Evolutionary conservation across 1,139 yeast species (phyloP).

Genomic region (Saccharomyces uvarum): DNA sequence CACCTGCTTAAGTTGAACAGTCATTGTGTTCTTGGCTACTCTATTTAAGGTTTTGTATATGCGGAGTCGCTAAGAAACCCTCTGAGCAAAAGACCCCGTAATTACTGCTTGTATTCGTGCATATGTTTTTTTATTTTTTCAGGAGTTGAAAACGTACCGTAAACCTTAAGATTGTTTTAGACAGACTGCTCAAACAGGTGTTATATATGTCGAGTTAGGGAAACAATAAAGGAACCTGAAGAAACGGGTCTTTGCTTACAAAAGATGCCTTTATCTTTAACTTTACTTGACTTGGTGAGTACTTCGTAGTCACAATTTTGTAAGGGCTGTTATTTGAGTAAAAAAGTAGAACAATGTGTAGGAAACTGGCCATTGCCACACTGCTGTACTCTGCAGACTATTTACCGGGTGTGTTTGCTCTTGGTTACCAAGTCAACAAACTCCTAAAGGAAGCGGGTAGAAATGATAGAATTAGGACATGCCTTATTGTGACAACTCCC

Average conservation of each 20-base stretch:
- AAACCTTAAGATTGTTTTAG: background rate
- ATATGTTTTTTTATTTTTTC: background rate
- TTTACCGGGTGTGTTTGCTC: conserved; percentile 67
- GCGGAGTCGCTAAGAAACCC: background rate
- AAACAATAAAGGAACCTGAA: background rate
- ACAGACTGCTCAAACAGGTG: background rate
- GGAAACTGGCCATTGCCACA: conserved; percentile 49
- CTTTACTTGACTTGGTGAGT: background rate
- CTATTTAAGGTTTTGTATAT: background rate
- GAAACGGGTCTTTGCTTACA: background rate
- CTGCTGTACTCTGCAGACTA: conserved; percentile 59
- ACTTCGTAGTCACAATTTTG: background rate
- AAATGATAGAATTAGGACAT: conserved; percentile 8
- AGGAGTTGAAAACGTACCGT: background rate
- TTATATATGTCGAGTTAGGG: background rate
- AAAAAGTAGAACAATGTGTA: background rate
- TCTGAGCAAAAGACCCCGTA: background rate
- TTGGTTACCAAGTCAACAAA: conserved; percentile 37
- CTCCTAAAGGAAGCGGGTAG: conserved; percentile 9
- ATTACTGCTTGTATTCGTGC: background rate
- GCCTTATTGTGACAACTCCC: conserved; percentile 19
- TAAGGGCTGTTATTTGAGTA: background rate
- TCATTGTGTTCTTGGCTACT: background rate
- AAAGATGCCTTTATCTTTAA: background rate
- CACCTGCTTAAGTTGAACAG: background rate